Conservation (phyloP, 1,284 basidiomycete species). For the Trametes sp. region DNA sequence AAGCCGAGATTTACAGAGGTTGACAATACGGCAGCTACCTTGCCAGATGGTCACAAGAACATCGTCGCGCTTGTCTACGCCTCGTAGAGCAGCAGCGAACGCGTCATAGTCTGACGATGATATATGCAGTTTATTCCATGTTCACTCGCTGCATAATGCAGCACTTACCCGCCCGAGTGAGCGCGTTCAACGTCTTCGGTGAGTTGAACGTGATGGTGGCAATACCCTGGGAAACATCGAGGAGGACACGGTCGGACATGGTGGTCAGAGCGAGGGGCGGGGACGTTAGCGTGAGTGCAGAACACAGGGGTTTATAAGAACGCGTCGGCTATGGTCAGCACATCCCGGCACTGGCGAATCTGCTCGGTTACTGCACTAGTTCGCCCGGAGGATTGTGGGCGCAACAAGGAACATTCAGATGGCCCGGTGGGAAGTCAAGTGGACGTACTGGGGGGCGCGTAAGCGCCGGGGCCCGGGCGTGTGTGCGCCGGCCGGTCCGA, state of each 20-base stretch:
- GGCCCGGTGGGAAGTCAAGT: neutral
- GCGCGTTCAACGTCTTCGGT: slow-evolving; percentile 65
- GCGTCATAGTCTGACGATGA: slow-evolving; percentile 64
- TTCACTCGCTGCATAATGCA: no score
- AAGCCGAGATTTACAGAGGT: neutral
- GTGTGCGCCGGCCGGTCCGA: neutral
- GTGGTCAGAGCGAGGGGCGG: neutral
- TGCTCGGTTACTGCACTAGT: neutral
- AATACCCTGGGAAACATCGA: slow-evolving; percentile 62
- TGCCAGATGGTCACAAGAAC: slow-evolving; percentile 73
- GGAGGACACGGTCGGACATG: slow-evolving; percentile 41
- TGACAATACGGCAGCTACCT: slow-evolving; percentile 46
- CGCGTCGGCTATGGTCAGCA: neutral
- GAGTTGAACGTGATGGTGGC: slow-evolving; percentile 75
- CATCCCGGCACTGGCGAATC: slow-evolving; percentile 1
- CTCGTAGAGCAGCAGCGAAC: slow-evolving; percentile 62
- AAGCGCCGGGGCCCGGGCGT: neutral
- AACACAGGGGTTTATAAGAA: neutral
- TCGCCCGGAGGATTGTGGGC: neutral
- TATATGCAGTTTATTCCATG: neutral
- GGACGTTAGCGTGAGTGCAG: neutral
- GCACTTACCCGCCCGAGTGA: slow-evolving; percentile 59
- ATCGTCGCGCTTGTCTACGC: slow-evolving; percentile 65
- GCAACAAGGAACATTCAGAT: neutral
- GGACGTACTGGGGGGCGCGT: neutral